These are phyloP conservation scores for Mycosphaerelloides madeirae DNA, from an alignment of 2,329 filamentous ascomycete genomes.

Conservation along the genomic window DNA sequence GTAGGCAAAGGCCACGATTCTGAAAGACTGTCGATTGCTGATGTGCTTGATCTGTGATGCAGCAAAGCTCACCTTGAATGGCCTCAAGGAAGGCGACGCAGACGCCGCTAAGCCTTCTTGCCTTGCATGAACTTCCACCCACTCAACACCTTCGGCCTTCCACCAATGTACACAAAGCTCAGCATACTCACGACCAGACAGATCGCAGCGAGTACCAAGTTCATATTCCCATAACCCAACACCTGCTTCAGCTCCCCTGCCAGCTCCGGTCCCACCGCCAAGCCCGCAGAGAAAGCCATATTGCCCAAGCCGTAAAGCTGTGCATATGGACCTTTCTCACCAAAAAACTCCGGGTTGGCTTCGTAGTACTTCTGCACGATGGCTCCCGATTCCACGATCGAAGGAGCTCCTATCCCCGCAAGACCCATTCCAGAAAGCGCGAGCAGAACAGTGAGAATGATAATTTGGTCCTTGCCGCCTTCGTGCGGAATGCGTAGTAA, in stretches of 20 bases:
- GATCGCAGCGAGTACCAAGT: conserved; percentile 45
- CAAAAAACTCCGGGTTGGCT: conserved; percentile 53
- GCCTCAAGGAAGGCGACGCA: too few species aligned
- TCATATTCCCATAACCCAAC: conserved; percentile 58
- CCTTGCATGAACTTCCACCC: conserved; percentile 11
- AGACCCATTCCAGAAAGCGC: conserved; percentile 51
- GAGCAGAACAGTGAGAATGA: conserved; percentile 45
- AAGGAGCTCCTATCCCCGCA: conserved; percentile 50
- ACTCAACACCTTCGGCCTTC: conserved; percentile 32
- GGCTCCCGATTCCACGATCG: conserved; percentile 54
- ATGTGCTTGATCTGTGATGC: too few species aligned
- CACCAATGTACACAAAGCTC: conserved; percentile 45
- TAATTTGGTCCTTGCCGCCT: conserved; percentile 38
- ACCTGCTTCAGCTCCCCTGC: conserved; percentile 49
- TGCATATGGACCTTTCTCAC: conserved; percentile 56
- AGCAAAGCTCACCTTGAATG: too few species aligned
- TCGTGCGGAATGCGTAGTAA: conserved; percentile 42
- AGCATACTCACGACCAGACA: conserved; percentile 43
- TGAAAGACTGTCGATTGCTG: too few species aligned
- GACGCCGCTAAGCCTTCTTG: conserved; percentile 10
- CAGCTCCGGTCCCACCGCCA: conserved; percentile 57
- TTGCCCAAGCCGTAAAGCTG: conserved; percentile 62
- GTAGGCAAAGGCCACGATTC: too few species aligned
- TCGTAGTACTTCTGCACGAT: conserved; percentile 54
- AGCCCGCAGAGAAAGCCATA: conserved; percentile 57